A percentile compares a stretch with the other conserved stretches of the same genome.
Conservation (phyloP, 2,329 filamentous ascomycete genomes). For the Colletotrichum acutatum region DNA sequence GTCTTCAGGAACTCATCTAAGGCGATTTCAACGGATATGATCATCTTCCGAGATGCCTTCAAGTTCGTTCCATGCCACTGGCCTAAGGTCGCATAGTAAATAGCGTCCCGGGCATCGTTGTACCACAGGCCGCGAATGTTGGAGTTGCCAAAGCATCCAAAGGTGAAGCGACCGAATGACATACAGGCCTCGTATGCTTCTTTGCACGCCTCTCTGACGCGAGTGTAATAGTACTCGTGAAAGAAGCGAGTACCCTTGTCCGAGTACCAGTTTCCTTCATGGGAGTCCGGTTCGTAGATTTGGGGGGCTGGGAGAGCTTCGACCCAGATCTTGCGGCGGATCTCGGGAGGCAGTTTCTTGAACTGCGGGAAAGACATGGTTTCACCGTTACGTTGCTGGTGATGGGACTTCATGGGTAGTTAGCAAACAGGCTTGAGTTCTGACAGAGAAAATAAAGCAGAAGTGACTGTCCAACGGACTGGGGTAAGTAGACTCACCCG, state of each 20-base stretch:
- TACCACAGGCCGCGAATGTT: neutral
- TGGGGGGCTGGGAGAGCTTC: no score
- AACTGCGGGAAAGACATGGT: no score
- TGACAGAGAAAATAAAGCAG: no score
- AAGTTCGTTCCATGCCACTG: neutral
- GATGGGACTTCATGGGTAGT: no score
- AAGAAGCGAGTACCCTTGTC: neutral
- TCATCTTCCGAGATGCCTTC: neutral
- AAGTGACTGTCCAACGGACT: no score
- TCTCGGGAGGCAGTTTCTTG: no score
- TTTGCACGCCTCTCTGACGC: neutral
- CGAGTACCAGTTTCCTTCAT: no score
- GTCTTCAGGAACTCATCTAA: neutral
- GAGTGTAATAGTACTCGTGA: neutral
- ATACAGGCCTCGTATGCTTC: neutral
- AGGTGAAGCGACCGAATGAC: neutral
- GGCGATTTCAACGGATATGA: neutral
- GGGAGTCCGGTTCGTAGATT: no score
- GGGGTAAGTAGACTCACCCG: no score
- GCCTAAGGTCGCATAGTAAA: neutral
- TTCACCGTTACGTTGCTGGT: no score
- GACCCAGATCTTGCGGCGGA: no score
- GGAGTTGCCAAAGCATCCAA: neutral
- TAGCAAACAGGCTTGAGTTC: no score
- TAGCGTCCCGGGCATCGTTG: neutral